A percentile compares a stretch with the other conserved stretches of the same genome.
These are phyloP conservation scores for Aspergillus aculeatinus DNA, from an alignment of 2,329 filamentous ascomycete species.

Conservation along the genomic window DNA sequence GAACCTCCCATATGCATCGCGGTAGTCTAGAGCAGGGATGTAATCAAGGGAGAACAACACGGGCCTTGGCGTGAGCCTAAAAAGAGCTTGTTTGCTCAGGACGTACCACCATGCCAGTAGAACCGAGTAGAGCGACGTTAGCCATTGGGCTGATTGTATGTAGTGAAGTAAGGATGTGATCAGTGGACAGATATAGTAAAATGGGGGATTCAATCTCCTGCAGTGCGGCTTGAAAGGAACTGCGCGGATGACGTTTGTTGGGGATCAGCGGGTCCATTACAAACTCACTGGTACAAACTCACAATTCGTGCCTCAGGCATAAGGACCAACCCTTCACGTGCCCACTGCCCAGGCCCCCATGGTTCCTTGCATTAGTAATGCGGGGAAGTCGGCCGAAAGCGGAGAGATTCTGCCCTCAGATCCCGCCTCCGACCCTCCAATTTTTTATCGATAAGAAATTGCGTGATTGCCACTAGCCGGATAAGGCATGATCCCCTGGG, in stretches of 20 bases:
- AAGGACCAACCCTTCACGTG: neutral
- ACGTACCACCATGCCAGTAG: constrained; percentile 52
- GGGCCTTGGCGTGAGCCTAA: neutral
- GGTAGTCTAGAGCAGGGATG: neutral
- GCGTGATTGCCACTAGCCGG: constrained; percentile 36
- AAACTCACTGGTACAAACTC: neutral
- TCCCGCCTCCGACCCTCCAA: constrained; percentile 11
- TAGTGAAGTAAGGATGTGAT: neutral
- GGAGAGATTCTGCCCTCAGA: constrained; percentile 19
- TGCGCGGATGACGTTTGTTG: constrained; percentile 10
- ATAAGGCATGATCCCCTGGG: constrained; percentile 30
- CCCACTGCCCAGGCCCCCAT: neutral
- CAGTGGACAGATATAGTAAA: neutral
- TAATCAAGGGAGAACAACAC: neutral
- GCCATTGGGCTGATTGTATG: constrained; percentile 35
- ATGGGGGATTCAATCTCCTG: neutral
- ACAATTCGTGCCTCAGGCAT: constrained; percentile 8
- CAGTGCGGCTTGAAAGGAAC: neutral
- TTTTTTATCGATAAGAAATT: constrained; percentile 32
- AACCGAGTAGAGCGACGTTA: constrained; percentile 46
- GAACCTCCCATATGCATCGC: neutral
- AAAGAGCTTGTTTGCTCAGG: neutral
- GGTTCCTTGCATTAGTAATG: constrained; percentile 16
- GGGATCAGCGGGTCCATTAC: neutral
- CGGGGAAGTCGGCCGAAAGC: constrained; percentile 19